Percentiles rank a stretch among this genome's conserved stretches.
These are phyloP conservation scores for Cladobotryum protrusum DNA, from an alignment of 2,329 filamentous ascomycete genomes.

Conservation along the genomic window DNA sequence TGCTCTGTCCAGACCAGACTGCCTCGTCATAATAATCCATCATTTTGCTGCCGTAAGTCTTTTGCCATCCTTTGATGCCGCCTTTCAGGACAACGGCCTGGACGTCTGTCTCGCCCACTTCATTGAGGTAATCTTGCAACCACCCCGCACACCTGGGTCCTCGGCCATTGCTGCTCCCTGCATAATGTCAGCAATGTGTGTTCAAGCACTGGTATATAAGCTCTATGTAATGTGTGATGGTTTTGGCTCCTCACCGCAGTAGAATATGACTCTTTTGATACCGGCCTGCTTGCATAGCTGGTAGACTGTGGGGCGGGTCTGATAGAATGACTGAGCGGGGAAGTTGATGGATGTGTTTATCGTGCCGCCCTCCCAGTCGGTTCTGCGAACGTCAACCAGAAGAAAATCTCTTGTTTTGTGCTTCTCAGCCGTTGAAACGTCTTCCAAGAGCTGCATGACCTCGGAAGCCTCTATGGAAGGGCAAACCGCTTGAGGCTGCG, in stretches of 20 bases:
- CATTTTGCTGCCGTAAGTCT: slow-evolving; percentile 37
- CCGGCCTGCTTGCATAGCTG: slow-evolving; percentile 44
- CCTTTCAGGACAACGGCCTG: slow-evolving; percentile 43
- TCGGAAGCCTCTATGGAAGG: slow-evolving; percentile 33
- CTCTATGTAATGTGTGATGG: background rate
- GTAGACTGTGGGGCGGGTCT: slow-evolving; percentile 41
- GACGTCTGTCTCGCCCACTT: slow-evolving; percentile 37
- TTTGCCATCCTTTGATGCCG: slow-evolving; percentile 52
- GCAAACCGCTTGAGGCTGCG: slow-evolving; percentile 35
- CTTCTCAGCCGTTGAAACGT: slow-evolving; percentile 23
- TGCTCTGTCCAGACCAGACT: slow-evolving; percentile 25
- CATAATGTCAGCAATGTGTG: background rate
- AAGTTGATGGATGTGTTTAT: slow-evolving; percentile 53
- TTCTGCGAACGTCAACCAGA: slow-evolving; percentile 48
- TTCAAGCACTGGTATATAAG: background rate
- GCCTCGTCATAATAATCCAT: slow-evolving; percentile 47
- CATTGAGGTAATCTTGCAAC: slow-evolving; percentile 50
- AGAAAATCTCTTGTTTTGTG: slow-evolving; percentile 32
- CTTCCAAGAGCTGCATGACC: slow-evolving; percentile 36
- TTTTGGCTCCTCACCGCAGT: slow-evolving; percentile 39
- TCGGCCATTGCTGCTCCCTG: slow-evolving; percentile 45
- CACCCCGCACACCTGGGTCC: slow-evolving; percentile 48
- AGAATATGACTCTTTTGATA: slow-evolving; percentile 45
- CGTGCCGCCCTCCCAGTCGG: slow-evolving; percentile 53
- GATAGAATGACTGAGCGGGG: slow-evolving; percentile 49